Evolutionary conservation across 805 yeast species (phyloP), one percentile per base, ranked within the genome.

Genomic region (Candida tallmaniae): DNA sequence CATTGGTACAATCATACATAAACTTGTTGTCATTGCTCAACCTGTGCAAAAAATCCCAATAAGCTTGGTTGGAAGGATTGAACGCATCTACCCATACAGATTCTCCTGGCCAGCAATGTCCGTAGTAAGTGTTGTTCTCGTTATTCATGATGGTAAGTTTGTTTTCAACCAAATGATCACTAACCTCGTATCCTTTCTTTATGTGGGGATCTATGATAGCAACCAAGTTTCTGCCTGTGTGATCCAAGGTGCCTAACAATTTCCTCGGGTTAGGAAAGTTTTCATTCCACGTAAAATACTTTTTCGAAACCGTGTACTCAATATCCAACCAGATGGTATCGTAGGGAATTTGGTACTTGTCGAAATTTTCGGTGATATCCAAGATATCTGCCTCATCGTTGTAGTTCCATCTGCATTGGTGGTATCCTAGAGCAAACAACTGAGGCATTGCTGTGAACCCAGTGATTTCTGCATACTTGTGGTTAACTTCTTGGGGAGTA

Each of bases 81-180:
- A 89, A 58, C 0, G 95, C 71, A 48, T 93, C 98, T 36, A 93
- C 76, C 97, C 97, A 93, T 6, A 87, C 68, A 0, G 96, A 83
- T 46, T 85, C 87, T 1, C 97, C 98, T 2, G 98, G 97, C 98
- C 98, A 93, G 58, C 97, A 93, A 56, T 87, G 94, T 3, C 96
- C 97, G 32, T 75, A 68, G 54, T 68, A 89, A 2, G 75, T 60
- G 1, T 66, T 52, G 17, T 77, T 80, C 2, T 55, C 44, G 31
- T 74, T 62, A 41, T 63, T 56, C 19, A 54, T 60, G 14, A 87
- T 66, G 0, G 74, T 76, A 6, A 75, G 50, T 4, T 60, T 51
- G 6, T 68, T 49, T 10, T 63, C 46, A 5, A 54, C 58, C 16
- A 86, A 54, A 1, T 45, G 54, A 2, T 81, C 70, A 50, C 87